These are phyloP conservation scores for Pseudoperonospora humuli DNA, from an alignment of 352 stramenopile genomes.

Conservation along the genomic window DNA sequence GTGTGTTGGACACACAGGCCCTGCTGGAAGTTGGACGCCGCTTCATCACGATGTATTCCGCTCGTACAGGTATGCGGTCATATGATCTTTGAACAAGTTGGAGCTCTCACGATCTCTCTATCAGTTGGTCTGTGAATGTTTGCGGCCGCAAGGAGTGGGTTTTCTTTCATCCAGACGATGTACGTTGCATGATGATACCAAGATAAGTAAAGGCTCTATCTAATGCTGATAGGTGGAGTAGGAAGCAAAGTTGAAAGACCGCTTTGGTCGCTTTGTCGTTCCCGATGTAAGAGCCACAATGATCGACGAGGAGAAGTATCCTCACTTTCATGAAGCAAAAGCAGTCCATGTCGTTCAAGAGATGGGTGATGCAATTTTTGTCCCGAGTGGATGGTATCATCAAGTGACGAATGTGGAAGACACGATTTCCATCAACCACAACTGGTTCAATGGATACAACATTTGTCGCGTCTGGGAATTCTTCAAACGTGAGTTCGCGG, in stretches of 20 bases:
- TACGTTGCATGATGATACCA: slow-evolving; percentile 16
- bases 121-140: slow-evolving; percentile 95
- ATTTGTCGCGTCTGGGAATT: slow-evolving; percentile 56
- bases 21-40: slow-evolving; percentile 80
- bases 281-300: slow-evolving; percentile 38
- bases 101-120: not conserved
- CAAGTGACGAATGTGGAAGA: slow-evolving; percentile 89
- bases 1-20: slow-evolving; percentile 37
- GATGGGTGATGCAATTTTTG: slow-evolving; percentile 87
- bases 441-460: slow-evolving; percentile 93
- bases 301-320: slow-evolving; percentile 49
- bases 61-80: slow-evolving; percentile 81
- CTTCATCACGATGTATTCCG: slow-evolving; percentile 95
- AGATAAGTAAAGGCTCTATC: not conserved
- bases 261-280: slow-evolving; percentile 47
- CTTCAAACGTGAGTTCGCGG: slow-evolving; percentile 52
- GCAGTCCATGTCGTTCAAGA: slow-evolving; percentile 53
- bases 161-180: slow-evolving; percentile 76
- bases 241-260: slow-evolving; percentile 72
- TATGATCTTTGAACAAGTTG: not conserved
- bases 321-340: slow-evolving; percentile 37
- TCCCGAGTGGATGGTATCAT: slow-evolving; percentile 95
- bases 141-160: slow-evolving; percentile 92
- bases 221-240: slow-evolving; percentile 17
- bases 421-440: slow-evolving; percentile 96